phyloP scores from a whole-genome alignment of 2,329 filamentous ascomycete species.

The Fusarium nurragi region DNA sequence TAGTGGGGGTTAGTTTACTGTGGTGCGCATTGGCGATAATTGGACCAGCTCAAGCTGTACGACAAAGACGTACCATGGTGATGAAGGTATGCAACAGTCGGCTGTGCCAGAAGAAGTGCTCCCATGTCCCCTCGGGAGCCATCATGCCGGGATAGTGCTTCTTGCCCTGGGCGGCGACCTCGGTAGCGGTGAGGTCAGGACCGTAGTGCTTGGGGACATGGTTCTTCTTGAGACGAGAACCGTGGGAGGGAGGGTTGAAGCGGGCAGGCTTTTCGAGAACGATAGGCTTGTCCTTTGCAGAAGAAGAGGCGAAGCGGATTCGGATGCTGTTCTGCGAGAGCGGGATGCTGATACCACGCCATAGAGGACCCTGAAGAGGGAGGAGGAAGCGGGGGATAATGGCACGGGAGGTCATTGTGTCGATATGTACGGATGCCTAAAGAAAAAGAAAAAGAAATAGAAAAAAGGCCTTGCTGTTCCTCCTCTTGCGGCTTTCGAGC shows the following conservation, averaged over 20 bases:
- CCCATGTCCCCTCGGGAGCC: constrained; percentile 81
- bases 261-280: constrained; percentile 87
- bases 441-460: not conserved
- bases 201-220: constrained; percentile 75
- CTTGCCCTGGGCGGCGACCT: constrained; percentile 71
- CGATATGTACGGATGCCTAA: not conserved
- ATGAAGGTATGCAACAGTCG: constrained; percentile 81
- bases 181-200: constrained; percentile 71
- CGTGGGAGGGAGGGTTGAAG: constrained; percentile 93
- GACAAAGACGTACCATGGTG: constrained; percentile 72
- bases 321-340: constrained; percentile 48
- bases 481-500: constrained; percentile 13
- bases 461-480: not conserved
- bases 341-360: constrained; percentile 56
- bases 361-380: constrained; percentile 67
- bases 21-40: not conserved
- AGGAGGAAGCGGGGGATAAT: constrained; percentile 75
- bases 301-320: constrained; percentile 49
- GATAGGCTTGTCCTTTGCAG: constrained; percentile 62
- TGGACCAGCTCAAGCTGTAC: not conserved
- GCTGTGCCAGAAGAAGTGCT: constrained; percentile 86
- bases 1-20: constrained; percentile 41
- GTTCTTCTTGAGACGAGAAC: constrained; percentile 69
- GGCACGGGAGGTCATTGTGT: constrained; percentile 57
- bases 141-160: constrained; percentile 90